Conservation (phyloP, 257 asterid species). For the Fraxinus cuspidata region DNA sequence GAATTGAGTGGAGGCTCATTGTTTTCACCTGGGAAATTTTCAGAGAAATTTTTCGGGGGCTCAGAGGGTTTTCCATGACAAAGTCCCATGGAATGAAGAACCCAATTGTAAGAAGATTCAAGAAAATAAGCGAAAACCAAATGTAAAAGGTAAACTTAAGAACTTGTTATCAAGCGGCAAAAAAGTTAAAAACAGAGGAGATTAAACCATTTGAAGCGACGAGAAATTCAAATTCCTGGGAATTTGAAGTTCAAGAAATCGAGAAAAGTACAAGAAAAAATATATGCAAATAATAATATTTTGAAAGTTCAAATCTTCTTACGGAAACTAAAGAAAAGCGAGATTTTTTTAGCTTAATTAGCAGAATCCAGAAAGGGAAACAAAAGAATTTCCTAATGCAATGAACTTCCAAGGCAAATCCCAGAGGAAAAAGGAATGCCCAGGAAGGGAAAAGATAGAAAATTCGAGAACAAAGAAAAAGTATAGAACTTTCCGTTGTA, state of each 20-base stretch:
- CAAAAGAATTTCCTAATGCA: conserved; percentile 29
- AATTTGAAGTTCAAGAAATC: neutral
- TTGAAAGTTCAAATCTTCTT: conserved; percentile 10
- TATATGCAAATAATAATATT: neutral
- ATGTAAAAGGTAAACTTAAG: neutral
- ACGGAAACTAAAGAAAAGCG: conserved; percentile 27
- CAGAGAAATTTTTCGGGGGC: conserved; percentile 55
- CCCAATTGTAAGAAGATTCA: conserved; percentile 31
- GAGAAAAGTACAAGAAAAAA: conserved; percentile 4
- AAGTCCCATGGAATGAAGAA: conserved; percentile 78
- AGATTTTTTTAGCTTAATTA: conserved; percentile 39
- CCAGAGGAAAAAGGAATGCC: conserved; percentile 27
- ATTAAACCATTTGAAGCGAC: conserved; percentile 7
- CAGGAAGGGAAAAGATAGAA: conserved; percentile 25
- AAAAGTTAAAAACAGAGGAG: neutral
- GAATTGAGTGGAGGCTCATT: conserved; percentile 46
- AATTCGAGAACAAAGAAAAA: conserved; percentile 35
- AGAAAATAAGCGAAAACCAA: conserved; percentile 11
- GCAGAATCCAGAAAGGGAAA: conserved; percentile 41
- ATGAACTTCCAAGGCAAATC: conserved; percentile 27
- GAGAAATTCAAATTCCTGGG: conserved; percentile 6
- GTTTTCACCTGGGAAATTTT: conserved; percentile 51
- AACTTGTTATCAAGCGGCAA: neutral
- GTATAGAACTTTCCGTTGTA: conserved; percentile 39
- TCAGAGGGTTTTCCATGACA: conserved; percentile 92